These are phyloP conservation scores for Termitomyces sp. DNA, from an alignment of 768 basidiomycete genomes.

Conservation along the genomic window DNA sequence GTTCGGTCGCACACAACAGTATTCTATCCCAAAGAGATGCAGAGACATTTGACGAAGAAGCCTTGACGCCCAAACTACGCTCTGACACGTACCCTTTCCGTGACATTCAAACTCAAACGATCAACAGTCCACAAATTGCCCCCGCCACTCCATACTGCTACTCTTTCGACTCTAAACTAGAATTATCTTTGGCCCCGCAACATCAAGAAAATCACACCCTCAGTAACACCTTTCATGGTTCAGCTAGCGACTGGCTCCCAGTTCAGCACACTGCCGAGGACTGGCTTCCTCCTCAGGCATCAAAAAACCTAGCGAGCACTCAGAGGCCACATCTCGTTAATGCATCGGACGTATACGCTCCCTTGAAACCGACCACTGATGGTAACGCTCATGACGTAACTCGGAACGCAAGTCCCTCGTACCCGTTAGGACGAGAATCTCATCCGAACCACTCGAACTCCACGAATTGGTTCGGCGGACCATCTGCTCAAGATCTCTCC, in stretches of 20 bases:
- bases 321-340: not conserved
- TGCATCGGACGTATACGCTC: not conserved
- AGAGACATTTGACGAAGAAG: not conserved
- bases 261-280: conserved; percentile 8
- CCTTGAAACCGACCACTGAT: not conserved
- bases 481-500: not conserved
- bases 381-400: not conserved
- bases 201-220: conserved; percentile 2
- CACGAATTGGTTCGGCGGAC: conserved; percentile 5
- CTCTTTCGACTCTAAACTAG: conserved; percentile 1
- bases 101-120: conserved; percentile 8
- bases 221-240: not conserved
- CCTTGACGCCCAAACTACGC: not conserved
- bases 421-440: not conserved
- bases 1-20: not conserved
- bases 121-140: conserved; percentile 8
- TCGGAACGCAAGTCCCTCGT: not conserved
- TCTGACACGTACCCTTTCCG: conserved; percentile 9
- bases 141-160: not conserved
- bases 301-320: not conserved
- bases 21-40: not conserved
- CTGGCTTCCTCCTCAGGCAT: conserved; percentile 6
- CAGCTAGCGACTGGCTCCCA: conserved; percentile 1
- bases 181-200: conserved; percentile 1
- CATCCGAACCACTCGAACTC: not conserved